These are phyloP conservation scores for Strobilomyces dryophilus DNA, from an alignment of 768 basidiomycete genomes.

Conservation along the genomic window DNA sequence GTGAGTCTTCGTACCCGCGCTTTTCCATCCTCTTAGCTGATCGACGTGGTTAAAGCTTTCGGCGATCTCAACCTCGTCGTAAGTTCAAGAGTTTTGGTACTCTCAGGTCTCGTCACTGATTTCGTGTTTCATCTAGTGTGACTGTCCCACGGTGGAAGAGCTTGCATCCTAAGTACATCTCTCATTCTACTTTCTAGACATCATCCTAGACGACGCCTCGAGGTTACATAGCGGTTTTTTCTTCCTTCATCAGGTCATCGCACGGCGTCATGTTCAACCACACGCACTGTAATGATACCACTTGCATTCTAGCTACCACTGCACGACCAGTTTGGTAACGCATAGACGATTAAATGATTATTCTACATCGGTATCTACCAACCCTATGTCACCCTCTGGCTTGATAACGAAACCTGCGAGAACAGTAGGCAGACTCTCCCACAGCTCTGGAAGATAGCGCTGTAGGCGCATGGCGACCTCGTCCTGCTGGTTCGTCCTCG, in stretches of 20 bases:
- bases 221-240: slow-evolving; percentile 37
- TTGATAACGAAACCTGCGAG: slow-evolving; percentile 20
- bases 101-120: slow-evolving; percentile 5
- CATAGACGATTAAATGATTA: slow-evolving; percentile 12
- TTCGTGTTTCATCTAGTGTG: slow-evolving; percentile 49
- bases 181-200: slow-evolving; percentile 13
- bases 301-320: slow-evolving; percentile 22
- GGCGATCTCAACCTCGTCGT: slow-evolving; percentile 90
- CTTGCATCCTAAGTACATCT: slow-evolving; percentile 35
- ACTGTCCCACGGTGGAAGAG: slow-evolving; percentile 85
- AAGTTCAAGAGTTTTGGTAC: slow-evolving; percentile 33
- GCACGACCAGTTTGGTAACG: slow-evolving; percentile 12
- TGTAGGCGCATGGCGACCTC: slow-evolving; percentile 46
- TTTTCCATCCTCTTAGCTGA: neutral
- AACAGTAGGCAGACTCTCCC: slow-evolving; percentile 24
- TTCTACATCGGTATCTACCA: slow-evolving; percentile 3
- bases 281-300: slow-evolving; percentile 38
- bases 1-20: slow-evolving; percentile 41
- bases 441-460: slow-evolving; percentile 36
- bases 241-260: slow-evolving; percentile 38
- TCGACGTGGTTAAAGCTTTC: slow-evolving; percentile 53
- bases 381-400: slow-evolving; percentile 6
- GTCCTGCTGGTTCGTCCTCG: slow-evolving; percentile 36
- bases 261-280: slow-evolving; percentile 64
- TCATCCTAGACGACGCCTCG: slow-evolving; percentile 19